Base-by-base conservation (phyloP, 2,329 filamentous ascomycete genomes). In the Paracamarosporium sp. region DNA sequence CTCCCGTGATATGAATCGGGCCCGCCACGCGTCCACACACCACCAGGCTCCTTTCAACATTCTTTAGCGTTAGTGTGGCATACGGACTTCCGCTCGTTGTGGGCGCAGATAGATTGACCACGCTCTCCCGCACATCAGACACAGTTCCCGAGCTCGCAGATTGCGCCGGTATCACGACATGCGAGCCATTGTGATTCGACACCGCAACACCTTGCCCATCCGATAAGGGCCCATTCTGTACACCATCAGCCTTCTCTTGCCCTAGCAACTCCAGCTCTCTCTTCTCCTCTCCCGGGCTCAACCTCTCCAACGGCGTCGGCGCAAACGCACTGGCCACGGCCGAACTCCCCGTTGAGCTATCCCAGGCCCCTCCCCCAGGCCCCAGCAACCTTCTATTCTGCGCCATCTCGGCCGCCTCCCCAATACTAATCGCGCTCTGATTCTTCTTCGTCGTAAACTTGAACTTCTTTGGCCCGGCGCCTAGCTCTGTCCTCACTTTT, bases 101-200 rank as follows among this genome's bases (percentile, higher is more conserved):
- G 0, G 90, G 88, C 17, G 86, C 82, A 0, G 90, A 90, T 83
- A 97, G 89, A 76, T 97, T 91, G 50, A 97, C 85, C 8, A 96
- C 85, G 73, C 91, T 95, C 53, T 82, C 81, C 1, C 80, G 79
- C 20, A 97, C 79, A 46, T 89, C 85, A 0, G 88, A 90, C 28
- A 97, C 79, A 12, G 88, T 89, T 2, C 90, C 91, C 0, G 91
- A 90, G 0, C 89, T 86, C 0, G 89, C 91, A 3, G 90, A 85
- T n/a, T 85, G 83, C 4, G 86, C 79, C 0, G 92, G 91, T 0
- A 96, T 85, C 62, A 91, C 88, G 66, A 96, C 92, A 74, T 93
- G 90, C 17, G 90, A 76, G n/a, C 84, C 82, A 0, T 78, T 78
- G 66, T 94, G 90, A 61, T 87, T 83, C 9, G 86, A 83, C 54